phyloP scores from a whole-genome alignment of 108 stramenopile genomes.

The Cyclostephanos invisitatus region DNA sequence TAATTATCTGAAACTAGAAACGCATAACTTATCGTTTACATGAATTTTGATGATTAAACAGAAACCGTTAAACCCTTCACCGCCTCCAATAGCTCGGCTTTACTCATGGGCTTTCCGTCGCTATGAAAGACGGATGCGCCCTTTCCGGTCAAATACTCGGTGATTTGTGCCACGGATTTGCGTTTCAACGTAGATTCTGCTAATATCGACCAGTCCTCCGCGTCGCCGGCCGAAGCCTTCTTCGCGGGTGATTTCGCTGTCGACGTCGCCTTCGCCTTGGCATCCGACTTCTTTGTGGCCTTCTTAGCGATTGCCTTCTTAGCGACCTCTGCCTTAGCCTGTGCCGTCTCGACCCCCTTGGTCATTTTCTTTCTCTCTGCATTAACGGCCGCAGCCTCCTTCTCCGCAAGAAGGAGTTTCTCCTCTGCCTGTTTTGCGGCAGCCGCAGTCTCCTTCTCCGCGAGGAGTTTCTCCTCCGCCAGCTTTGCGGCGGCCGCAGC shows the following conservation, averaged over 20 bases:
- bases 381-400: slow-evolving; percentile 9
- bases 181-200: slow-evolving; percentile 44
- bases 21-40: too few relatives aligned
- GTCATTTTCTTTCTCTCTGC: slow-evolving; percentile 11
- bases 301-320: slow-evolving; percentile 11
- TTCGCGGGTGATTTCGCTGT: not conserved
- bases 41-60: not conserved
- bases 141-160: slow-evolving; percentile 44
- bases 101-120: slow-evolving; percentile 38
- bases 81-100: slow-evolving; percentile 41
- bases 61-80: slow-evolving; percentile 37
- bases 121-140: slow-evolving; percentile 26
- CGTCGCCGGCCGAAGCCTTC: slow-evolving; percentile 12
- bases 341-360: slow-evolving; percentile 40
- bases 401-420: not conserved
- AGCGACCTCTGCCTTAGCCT: slow-evolving; percentile 32
- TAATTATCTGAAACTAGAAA: too few relatives aligned
- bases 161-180: slow-evolving; percentile 45
- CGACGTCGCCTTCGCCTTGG: not conserved
- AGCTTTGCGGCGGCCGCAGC: slow-evolving; percentile 5
- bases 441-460: not conserved
- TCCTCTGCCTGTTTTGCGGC: slow-evolving; percentile 11
- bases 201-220: slow-evolving; percentile 33
- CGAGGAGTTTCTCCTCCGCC: slow-evolving; percentile 5
- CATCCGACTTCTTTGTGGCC: slow-evolving; percentile 7